A percentile compares a stretch with the other conserved stretches of the same genome.
Evolutionary conservation across 2,329 filamentous ascomycete species (phyloP).

Genomic region (Ophiostoma himal-ulmi): DNA sequence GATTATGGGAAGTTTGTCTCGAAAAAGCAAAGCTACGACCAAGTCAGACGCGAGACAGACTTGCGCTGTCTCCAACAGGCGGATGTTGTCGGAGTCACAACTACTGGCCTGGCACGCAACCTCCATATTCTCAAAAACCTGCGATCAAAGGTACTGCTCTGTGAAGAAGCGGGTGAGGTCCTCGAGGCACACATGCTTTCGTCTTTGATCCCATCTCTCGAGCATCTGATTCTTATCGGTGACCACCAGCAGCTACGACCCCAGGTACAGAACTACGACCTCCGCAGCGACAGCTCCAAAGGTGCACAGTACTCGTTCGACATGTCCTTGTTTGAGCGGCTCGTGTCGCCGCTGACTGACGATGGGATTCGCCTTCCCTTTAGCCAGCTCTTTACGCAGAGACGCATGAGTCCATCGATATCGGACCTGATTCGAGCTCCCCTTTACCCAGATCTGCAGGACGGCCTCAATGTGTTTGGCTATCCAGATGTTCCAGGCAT

Average conservation of each 20-base stretch:
- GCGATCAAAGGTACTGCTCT: conserved; percentile 52
- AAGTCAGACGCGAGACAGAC: conserved; percentile 33
- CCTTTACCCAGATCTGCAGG: conserved; percentile 51
- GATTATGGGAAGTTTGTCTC: neutral
- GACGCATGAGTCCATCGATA: conserved; percentile 61
- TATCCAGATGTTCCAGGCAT: conserved; percentile 51
- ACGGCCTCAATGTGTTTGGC: conserved; percentile 37
- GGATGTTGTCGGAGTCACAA: conserved; percentile 54
- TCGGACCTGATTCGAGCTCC: conserved; percentile 52
- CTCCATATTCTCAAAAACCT: conserved; percentile 45
- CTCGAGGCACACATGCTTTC: conserved; percentile 59
- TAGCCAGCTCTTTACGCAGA: conserved; percentile 49
- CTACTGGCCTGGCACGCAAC: conserved; percentile 51
- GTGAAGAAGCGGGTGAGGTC: conserved; percentile 64
- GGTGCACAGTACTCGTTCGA: conserved; percentile 51
- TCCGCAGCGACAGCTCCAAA: conserved; percentile 46
- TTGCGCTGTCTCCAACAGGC: conserved; percentile 37
- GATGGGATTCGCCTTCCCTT: conserved; percentile 28
- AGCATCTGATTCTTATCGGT: conserved; percentile 59
- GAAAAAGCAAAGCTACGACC: conserved; percentile 18
- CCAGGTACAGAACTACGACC: conserved; percentile 48
- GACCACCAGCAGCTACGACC: conserved; percentile 59
- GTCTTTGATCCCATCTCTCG: conserved; percentile 51
- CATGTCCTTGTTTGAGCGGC: conserved; percentile 55
- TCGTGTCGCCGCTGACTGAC: conserved; percentile 24